Conservation (phyloP, 805 yeast species). For the Hanseniaspora vineae region DNA sequence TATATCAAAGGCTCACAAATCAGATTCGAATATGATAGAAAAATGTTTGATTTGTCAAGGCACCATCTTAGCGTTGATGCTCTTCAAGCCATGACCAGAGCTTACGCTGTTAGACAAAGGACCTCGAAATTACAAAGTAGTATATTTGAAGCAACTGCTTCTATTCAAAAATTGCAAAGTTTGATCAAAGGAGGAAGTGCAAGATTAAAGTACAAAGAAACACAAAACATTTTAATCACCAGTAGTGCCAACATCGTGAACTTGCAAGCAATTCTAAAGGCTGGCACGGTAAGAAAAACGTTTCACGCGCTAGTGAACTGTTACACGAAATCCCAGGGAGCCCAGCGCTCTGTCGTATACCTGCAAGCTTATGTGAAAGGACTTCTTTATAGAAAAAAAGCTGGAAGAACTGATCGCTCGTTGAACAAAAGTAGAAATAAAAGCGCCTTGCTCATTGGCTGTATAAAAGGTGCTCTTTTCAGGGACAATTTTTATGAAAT, state of each 20-base stretch:
- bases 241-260: neutral
- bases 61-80: slow-evolving; percentile 1
- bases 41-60: neutral
- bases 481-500: slow-evolving; percentile 31
- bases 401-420: slow-evolving; percentile 8
- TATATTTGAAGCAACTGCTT: too few relatives aligned
- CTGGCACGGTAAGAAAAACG: slow-evolving; percentile 20
- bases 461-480: slow-evolving; percentile 29
- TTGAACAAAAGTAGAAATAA: neutral
- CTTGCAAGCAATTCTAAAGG: slow-evolving; percentile 49
- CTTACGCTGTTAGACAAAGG: slow-evolving; percentile 21
- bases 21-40: slow-evolving; percentile 9
- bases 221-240: neutral
- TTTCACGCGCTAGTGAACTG: neutral
- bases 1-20: slow-evolving; percentile 35
- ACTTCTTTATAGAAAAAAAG: slow-evolving; percentile 5
- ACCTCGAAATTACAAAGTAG: neutral
- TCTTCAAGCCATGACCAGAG: slow-evolving; percentile 35
- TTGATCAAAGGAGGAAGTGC: too few relatives aligned
- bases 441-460: neutral
- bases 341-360: slow-evolving; percentile 14
- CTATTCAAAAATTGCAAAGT: too few relatives aligned
- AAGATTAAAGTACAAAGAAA: too few relatives aligned
- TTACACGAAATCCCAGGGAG: slow-evolving; percentile 14
- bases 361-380: slow-evolving; percentile 32